These are phyloP conservation scores for Pseudogymnoascus sp. DNA, from an alignment of 2,329 filamentous ascomycete species.

Conservation along the genomic window DNA sequence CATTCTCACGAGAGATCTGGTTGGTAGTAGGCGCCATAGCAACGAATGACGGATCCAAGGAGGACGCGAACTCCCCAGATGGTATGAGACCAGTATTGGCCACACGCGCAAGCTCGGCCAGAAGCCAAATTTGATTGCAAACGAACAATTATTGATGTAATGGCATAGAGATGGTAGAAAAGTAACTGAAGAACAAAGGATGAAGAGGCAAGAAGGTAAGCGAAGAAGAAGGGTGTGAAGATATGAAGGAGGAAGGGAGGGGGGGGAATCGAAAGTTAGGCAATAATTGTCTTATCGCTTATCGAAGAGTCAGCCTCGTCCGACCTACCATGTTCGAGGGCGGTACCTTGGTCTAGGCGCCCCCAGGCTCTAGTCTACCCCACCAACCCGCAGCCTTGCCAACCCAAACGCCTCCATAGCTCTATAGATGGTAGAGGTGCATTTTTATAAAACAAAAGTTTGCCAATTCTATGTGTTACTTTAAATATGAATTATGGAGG, in stretches of 20 bases:
- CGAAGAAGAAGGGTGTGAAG: neutral
- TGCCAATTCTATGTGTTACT: neutral
- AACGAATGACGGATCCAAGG: neutral
- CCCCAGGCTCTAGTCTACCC: neutral
- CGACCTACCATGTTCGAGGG: conserved; percentile 1
- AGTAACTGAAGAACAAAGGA: neutral
- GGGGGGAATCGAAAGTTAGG: neutral
- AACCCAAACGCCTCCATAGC: neutral
- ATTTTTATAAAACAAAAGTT: neutral
- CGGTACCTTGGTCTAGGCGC: neutral
- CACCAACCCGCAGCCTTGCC: conserved; percentile 3
- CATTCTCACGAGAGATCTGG: neutral
- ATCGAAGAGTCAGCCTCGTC: conserved; percentile 3
- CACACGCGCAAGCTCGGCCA: neutral
- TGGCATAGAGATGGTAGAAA: neutral
- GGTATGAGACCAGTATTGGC: neutral
- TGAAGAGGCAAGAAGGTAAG: conserved; percentile 1
- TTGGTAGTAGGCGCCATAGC: neutral
- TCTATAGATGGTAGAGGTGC: neutral
- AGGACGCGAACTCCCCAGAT: neutral
- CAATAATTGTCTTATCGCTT: conserved; percentile 10
- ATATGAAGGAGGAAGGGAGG: conserved; percentile 1
- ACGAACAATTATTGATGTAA: neutral
- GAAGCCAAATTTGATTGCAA: neutral
- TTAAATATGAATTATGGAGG: neutral